These are phyloP conservation scores for Atkinsonella texensis DNA, from an alignment of 2,329 filamentous ascomycete species.

Conservation along the genomic window DNA sequence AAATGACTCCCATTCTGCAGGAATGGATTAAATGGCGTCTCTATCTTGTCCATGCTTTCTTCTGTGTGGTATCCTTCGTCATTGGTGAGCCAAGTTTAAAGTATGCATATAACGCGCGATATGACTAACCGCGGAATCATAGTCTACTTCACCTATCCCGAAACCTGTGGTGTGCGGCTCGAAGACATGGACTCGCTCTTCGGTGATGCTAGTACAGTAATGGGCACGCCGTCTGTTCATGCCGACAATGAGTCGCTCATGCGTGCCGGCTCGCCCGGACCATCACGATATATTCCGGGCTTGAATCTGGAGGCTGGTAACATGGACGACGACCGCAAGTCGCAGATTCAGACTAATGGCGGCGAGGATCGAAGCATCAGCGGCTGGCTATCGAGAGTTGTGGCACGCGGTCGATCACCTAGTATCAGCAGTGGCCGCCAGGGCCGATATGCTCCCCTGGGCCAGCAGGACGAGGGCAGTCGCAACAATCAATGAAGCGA, in stretches of 20 bases:
- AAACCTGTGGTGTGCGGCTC: slow-evolving; percentile 86
- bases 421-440: slow-evolving; percentile 26
- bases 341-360: slow-evolving; percentile 20
- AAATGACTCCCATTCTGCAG: slow-evolving; percentile 88
- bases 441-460: slow-evolving; percentile 30
- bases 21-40: slow-evolving; percentile 87
- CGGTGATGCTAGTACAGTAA: slow-evolving; percentile 77
- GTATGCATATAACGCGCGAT: background rate
- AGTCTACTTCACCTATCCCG: slow-evolving; percentile 98
- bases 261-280: slow-evolving; percentile 57
- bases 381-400: slow-evolving; percentile 36
- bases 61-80: slow-evolving; percentile 89
- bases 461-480: slow-evolving; percentile 26
- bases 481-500: slow-evolving; percentile 15
- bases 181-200: slow-evolving; percentile 97
- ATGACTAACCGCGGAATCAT: slow-evolving; percentile 8
- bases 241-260: slow-evolving; percentile 72
- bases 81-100: slow-evolving; percentile 56
- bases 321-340: slow-evolving; percentile 37
- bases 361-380: slow-evolving; percentile 31
- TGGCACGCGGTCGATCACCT: slow-evolving; percentile 25
- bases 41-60: slow-evolving; percentile 92
- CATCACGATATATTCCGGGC: slow-evolving; percentile 62
- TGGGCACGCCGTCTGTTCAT: slow-evolving; percentile 62
- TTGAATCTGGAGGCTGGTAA: slow-evolving; percentile 67